phyloP scores from a whole-genome alignment of 352 stramenopile genomes.

The Blastocystis sp. region DNA sequence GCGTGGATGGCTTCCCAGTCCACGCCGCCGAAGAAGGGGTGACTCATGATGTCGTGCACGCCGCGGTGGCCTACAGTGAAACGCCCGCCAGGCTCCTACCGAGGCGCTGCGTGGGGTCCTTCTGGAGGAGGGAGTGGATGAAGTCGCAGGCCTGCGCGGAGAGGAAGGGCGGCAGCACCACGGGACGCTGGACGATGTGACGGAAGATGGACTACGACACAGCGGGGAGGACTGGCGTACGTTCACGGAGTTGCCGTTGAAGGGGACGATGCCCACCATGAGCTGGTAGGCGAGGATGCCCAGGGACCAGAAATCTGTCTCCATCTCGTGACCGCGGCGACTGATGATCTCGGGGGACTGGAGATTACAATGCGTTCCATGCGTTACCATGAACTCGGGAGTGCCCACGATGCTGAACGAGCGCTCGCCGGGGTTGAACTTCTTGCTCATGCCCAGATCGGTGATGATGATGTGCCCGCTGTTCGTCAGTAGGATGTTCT shows the following conservation, averaged over 20 bases:
- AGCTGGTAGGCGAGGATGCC: constrained; percentile 67
- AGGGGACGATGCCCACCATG: constrained; percentile 70
- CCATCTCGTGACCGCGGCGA: constrained; percentile 81
- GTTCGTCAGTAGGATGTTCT: constrained; percentile 86
- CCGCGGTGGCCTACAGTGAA: constrained; percentile 82
- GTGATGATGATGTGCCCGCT: constrained; percentile 85
- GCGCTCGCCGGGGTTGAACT: constrained; percentile 78
- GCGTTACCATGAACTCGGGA: constrained; percentile 83
- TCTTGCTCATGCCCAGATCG: constrained; percentile 85
- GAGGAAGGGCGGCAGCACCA: constrained; percentile 81
- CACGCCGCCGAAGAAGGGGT: constrained; percentile 83
- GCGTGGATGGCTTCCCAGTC: constrained; percentile 79
- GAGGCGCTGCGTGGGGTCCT: constrained; percentile 80
- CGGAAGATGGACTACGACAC: constrained; percentile 86
- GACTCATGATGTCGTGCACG: constrained; percentile 83
- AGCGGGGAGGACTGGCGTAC: constrained; percentile 78
- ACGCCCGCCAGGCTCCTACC: too few species aligned
- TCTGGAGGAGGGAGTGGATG: constrained; percentile 80
- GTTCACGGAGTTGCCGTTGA: constrained; percentile 55
- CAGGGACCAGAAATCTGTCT: constrained; percentile 87
- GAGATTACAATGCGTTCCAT: neutral
- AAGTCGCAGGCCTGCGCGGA: constrained; percentile 82
- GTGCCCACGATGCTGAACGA: constrained; percentile 83
- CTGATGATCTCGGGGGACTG: constrained; percentile 80
- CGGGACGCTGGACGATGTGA: constrained; percentile 83